A percentile compares a stretch with the other conserved stretches of the same genome.
Evolutionary conservation across 768 basidiomycete species (phyloP).

Genomic region (Boletus tomentosulus): DNA sequence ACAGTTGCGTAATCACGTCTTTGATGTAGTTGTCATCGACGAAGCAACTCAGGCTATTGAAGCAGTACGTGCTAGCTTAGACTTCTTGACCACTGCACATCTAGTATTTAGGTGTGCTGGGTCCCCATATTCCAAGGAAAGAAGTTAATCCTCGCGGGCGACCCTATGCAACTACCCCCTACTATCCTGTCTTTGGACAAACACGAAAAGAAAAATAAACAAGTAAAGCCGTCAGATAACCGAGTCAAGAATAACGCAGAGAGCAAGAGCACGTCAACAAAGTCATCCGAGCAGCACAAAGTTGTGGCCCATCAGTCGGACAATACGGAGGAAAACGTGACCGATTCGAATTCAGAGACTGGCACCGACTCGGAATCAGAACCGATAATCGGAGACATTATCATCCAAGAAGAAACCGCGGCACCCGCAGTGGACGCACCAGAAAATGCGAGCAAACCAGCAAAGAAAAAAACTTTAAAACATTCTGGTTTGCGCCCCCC

Average conservation of each 20-base stretch:
- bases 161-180: conserved; percentile 94
- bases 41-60: conserved; percentile 97
- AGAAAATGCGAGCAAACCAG: not conserved
- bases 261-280: not conserved
- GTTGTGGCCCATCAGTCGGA: not conserved
- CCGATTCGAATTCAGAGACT: conserved; percentile 6
- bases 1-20: conserved; percentile 69
- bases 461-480: conserved; percentile 13
- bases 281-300: not conserved
- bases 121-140: conserved; percentile 90
- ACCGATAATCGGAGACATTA: conserved; percentile 16
- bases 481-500: conserved; percentile 48
- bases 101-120: conserved; percentile 58
- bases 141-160: conserved; percentile 88
- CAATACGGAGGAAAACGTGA: not conserved
- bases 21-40: conserved; percentile 94
- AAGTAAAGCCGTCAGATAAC: not conserved
- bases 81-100: not conserved
- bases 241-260: not conserved
- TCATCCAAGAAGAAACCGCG: conserved; percentile 18
- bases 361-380: conserved; percentile 16
- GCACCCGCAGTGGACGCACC: not conserved
- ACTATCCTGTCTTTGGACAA: conserved; percentile 73
- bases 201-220: conserved; percentile 30
- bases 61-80: conserved; percentile 52